Percentiles rank a stretch among this genome's conserved stretches.
Conservation (phyloP, 495 filamentous ascomycete genomes). For the Aspergillus steynii region DNA sequence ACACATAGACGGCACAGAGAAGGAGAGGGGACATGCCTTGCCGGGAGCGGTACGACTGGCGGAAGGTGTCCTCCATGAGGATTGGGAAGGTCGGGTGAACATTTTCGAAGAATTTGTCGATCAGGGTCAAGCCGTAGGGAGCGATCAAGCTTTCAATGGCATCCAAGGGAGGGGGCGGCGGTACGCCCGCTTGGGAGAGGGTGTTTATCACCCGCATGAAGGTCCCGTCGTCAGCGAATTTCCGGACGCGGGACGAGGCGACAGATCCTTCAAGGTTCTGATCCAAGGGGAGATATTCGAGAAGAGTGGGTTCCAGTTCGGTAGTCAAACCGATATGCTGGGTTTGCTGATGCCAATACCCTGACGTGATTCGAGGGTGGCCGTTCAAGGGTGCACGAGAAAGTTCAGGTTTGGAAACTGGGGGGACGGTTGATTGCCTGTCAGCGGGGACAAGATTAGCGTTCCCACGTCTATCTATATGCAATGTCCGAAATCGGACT, state of each 20-base stretch:
- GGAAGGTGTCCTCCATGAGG: constrained; percentile 81
- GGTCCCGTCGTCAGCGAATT: constrained; percentile 78
- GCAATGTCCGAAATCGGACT: constrained; percentile 25
- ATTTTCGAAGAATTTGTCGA: constrained; percentile 84
- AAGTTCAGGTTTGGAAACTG: constrained; percentile 27
- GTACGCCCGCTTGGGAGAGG: constrained; percentile 34
- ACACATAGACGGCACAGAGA: constrained; percentile 84
- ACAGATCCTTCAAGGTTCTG: constrained; percentile 42
- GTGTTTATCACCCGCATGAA: constrained; percentile 65
- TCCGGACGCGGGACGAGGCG: constrained; percentile 57
- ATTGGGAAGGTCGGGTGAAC: constrained; percentile 92
- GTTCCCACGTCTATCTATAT: constrained; percentile 17
- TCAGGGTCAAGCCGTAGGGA: constrained; percentile 75
- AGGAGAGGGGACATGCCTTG: constrained; percentile 80
- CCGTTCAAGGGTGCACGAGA: constrained; percentile 24
- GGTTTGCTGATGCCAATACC: constrained; percentile 47
- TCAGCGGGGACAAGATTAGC: constrained; percentile 18
- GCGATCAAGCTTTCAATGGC: constrained; percentile 81
- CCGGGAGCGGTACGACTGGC: constrained; percentile 79
- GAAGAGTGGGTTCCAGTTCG: constrained; percentile 51
- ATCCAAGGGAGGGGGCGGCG: constrained; percentile 63
- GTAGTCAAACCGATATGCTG: constrained; percentile 56
- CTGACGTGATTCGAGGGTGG: constrained; percentile 35
- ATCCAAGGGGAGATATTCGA: constrained; percentile 47
- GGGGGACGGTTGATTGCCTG: constrained; percentile 29